Conservation (phyloP, 1,284 basidiomycete genomes). For the Nidula niveotomentosa region DNA sequence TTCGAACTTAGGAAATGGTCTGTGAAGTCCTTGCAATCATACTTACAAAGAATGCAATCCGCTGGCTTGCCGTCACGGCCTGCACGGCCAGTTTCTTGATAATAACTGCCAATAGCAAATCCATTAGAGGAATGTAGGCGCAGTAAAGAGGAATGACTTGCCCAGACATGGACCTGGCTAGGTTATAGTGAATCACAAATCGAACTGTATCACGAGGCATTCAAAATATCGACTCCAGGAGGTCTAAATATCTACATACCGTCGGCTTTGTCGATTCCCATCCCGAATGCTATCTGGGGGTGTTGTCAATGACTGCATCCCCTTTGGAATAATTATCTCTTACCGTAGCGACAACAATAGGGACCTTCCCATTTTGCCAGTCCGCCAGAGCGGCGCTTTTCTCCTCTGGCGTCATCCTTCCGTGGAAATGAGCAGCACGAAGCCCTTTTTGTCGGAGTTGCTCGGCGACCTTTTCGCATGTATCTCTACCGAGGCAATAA, state of each 20-base stretch:
- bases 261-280: constrained; percentile 93
- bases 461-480: constrained; percentile 81
- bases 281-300: constrained; percentile 84
- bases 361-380: constrained; percentile 77
- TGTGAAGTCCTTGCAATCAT: background rate
- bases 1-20: background rate
- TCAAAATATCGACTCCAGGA: background rate
- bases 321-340: constrained; percentile 11
- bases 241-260: constrained; percentile 23
- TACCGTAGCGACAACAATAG: constrained; percentile 92
- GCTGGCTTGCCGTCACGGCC: constrained; percentile 46
- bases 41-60: constrained; percentile 46
- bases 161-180: constrained; percentile 49
- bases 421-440: constrained; percentile 85
- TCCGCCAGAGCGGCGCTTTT: constrained; percentile 64
- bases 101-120: no score
- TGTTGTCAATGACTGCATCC: background rate
- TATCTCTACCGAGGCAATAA: constrained; percentile 75
- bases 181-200: constrained; percentile 45
- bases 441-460: constrained; percentile 47
- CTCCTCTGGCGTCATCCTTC: constrained; percentile 68
- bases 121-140: no score
- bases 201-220: constrained; percentile 31
- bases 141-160: constrained; percentile 14
- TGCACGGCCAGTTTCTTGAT: constrained; percentile 52